phyloP scores from a whole-genome alignment of 2,329 filamentous ascomycete species.

The Pseudocercospora fuligena region DNA sequence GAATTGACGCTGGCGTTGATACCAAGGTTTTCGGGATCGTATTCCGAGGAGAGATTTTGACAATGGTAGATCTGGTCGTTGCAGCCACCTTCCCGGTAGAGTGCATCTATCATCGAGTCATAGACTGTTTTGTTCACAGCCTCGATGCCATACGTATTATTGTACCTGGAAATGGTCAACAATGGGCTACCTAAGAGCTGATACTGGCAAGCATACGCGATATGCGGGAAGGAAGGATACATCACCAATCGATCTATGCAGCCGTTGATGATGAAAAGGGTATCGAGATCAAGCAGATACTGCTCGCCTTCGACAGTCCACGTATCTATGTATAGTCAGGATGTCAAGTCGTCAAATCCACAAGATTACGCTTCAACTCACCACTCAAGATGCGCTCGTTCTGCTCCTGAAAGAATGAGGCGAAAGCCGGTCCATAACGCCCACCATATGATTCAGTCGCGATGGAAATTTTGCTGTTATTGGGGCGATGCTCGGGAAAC shows the following conservation, averaged over 20 bases:
- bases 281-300: slow-evolving; percentile 52
- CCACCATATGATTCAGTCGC: slow-evolving; percentile 55
- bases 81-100: slow-evolving; percentile 56
- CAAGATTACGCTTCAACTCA: neutral
- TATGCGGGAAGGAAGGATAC: slow-evolving; percentile 52
- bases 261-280: slow-evolving; percentile 59
- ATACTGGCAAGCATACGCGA: slow-evolving; percentile 42
- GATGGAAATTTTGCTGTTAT: slow-evolving; percentile 60
- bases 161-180: slow-evolving; percentile 41
- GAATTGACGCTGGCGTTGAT: slow-evolving; percentile 45
- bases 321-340: slow-evolving; percentile 28
- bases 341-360: neutral
- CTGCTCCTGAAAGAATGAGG: slow-evolving; percentile 61
- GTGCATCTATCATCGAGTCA: slow-evolving; percentile 51
- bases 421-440: slow-evolving; percentile 66
- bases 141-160: slow-evolving; percentile 62
- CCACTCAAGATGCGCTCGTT: slow-evolving; percentile 57
- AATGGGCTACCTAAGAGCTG: neutral
- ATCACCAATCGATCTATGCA: slow-evolving; percentile 59
- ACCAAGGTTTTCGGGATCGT: slow-evolving; percentile 56
- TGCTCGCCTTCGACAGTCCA: slow-evolving; percentile 38
- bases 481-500: slow-evolving; percentile 64
- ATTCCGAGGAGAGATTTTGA: slow-evolving; percentile 51
- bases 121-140: slow-evolving; percentile 56
- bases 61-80: slow-evolving; percentile 59